These are phyloP conservation scores for Magnaporthiopsis incrustans DNA, from an alignment of 2,329 filamentous ascomycete genomes.

Conservation along the genomic window DNA sequence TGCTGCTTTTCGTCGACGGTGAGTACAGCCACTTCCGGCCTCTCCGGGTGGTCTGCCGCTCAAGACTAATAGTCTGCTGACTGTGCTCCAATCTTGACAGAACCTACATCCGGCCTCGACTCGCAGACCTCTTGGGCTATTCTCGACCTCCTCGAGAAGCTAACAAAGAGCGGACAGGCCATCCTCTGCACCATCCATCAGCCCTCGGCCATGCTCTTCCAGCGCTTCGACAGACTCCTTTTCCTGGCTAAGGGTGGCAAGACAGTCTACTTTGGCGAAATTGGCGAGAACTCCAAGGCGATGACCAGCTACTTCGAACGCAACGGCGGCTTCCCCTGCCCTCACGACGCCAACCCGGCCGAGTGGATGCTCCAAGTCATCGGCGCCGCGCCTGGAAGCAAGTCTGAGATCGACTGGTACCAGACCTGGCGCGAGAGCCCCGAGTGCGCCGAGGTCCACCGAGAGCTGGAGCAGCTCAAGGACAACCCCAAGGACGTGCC, in stretches of 20 bases:
- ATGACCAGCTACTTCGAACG: slow-evolving; percentile 51
- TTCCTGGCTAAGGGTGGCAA: slow-evolving; percentile 15
- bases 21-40: not conserved
- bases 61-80: not conserved
- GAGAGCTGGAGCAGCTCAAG: slow-evolving; percentile 35
- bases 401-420: slow-evolving; percentile 23
- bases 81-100: not conserved
- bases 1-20: slow-evolving; percentile 58
- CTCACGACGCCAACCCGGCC: slow-evolving; percentile 52
- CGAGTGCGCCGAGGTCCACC: slow-evolving; percentile 36
- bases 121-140: slow-evolving; percentile 69
- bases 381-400: slow-evolving; percentile 36
- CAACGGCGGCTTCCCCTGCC: slow-evolving; percentile 49
- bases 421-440: slow-evolving; percentile 25
- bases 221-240: slow-evolving; percentile 47
- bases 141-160: slow-evolving; percentile 58
- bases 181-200: slow-evolving; percentile 45
- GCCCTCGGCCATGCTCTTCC: slow-evolving; percentile 36
- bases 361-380: slow-evolving; percentile 55
- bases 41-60: not conserved
- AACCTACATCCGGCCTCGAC: slow-evolving; percentile 68
- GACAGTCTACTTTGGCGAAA: slow-evolving; percentile 10
- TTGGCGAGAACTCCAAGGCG: slow-evolving; percentile 31
- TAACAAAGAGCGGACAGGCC: slow-evolving; percentile 43
- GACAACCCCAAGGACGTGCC: slow-evolving; percentile 20